Conservation (phyloP, 2,329 filamentous ascomycete genomes). For the Chaetoscypha palmicola region DNA sequence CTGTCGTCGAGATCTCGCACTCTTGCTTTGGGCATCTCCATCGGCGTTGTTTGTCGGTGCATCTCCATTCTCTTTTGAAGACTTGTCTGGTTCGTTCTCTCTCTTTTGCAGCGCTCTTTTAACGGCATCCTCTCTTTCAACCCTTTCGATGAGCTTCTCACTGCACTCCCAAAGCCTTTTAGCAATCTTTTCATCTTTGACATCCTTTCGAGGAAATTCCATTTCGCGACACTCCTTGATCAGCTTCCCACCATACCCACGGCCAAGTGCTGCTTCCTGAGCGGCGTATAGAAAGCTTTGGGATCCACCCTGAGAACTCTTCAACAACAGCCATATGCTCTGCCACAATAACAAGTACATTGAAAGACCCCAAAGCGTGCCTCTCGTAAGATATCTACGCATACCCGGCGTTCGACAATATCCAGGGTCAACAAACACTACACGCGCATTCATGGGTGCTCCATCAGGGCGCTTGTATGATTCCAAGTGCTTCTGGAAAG, state of each 20-base stretch:
- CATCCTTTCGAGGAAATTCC: constrained; percentile 62
- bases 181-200: constrained; percentile 70
- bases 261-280: constrained; percentile 69
- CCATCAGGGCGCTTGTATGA: constrained; percentile 78
- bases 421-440: constrained; percentile 84
- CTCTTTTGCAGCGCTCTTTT: constrained; percentile 36
- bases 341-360: constrained; percentile 73
- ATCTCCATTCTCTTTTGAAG: constrained; percentile 25
- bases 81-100: constrained; percentile 31
- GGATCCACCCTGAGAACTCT: constrained; percentile 74
- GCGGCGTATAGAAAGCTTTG: constrained; percentile 80
- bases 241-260: constrained; percentile 59
- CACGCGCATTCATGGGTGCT: constrained; percentile 72
- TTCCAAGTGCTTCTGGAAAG: constrained; percentile 88
- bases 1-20: constrained; percentile 25
- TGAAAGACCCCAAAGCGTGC: constrained; percentile 71
- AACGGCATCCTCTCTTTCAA: constrained; percentile 72
- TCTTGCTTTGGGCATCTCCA: constrained; percentile 23
- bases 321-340: constrained; percentile 80
- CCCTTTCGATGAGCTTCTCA: constrained; percentile 72
- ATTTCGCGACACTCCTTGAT: constrained; percentile 86
- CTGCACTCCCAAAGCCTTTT: constrained; percentile 88
- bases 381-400: constrained; percentile 77
- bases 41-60: constrained; percentile 33
- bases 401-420: constrained; percentile 79